These are phyloP conservation scores for Dactylellina cionopaga DNA, from an alignment of 2,329 filamentous ascomycete species.

Conservation along the genomic window DNA sequence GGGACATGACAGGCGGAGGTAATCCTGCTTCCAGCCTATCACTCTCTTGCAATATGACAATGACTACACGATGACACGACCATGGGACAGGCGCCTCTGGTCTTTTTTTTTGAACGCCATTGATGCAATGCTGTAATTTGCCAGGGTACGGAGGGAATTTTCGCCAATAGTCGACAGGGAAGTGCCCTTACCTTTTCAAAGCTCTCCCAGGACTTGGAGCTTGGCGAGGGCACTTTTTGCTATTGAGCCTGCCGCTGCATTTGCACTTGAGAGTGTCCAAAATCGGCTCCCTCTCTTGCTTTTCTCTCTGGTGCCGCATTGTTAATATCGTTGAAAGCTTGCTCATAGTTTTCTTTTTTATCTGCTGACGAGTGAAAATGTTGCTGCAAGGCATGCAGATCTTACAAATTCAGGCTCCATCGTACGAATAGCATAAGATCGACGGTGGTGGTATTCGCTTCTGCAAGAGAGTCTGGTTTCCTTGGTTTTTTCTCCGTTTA, in stretches of 20 bases:
- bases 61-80: conserved; percentile 49
- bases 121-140: conserved; percentile 53
- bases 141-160: conserved; percentile 28
- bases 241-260: not conserved
- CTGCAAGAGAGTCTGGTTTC: conserved; percentile 39
- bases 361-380: conserved; percentile 8
- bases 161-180: conserved; percentile 24
- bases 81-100: conserved; percentile 38
- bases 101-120: conserved; percentile 28
- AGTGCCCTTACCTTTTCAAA: conserved; percentile 6
- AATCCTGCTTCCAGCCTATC: conserved; percentile 25
- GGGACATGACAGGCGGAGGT: conserved; percentile 49
- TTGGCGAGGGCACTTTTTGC: conserved; percentile 7
- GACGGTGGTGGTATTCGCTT: conserved; percentile 42
- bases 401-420: conserved; percentile 23
- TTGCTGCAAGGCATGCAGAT: conserved; percentile 43
- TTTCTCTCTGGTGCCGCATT: conserved; percentile 35
- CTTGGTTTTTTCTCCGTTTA: conserved; percentile 44
- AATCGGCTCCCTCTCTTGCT: not conserved
- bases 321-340: not conserved
- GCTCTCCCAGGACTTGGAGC: conserved; percentile 13
- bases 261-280: not conserved
- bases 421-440: conserved; percentile 47
- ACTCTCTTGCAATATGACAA: conserved; percentile 41
- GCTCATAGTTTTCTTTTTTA: not conserved